A percentile compares a stretch with the other conserved stretches of the same genome.
These are phyloP conservation scores for Sungouiozyma ichnusensis DNA, from an alignment of 805 yeast species.

Conservation along the genomic window DNA sequence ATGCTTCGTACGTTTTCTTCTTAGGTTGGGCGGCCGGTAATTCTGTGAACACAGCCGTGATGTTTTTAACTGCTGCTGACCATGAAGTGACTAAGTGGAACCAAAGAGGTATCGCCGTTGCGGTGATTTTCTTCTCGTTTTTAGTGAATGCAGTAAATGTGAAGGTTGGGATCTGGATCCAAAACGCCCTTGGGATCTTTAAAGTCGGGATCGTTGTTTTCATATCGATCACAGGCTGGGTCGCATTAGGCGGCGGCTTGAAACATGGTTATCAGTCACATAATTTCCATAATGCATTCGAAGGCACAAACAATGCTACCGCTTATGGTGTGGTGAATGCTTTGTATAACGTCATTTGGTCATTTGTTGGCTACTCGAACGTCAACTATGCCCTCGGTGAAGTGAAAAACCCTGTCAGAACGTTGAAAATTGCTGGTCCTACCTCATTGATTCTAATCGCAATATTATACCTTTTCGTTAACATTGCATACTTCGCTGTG, in stretches of 20 bases:
- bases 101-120: conserved; percentile 67
- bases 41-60: conserved; percentile 71
- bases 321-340: conserved; percentile 69
- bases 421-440: conserved; percentile 68
- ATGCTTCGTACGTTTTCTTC: conserved; percentile 61
- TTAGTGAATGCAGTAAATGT: conserved; percentile 50
- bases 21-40: conserved; percentile 84
- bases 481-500: conserved; percentile 74
- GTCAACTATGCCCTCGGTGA: conserved; percentile 79
- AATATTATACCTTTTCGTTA: conserved; percentile 61
- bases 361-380: conserved; percentile 73
- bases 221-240: conserved; percentile 74
- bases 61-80: conserved; percentile 64
- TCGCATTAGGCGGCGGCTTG: conserved; percentile 65
- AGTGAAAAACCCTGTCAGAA: conserved; percentile 59
- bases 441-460: conserved; percentile 50
- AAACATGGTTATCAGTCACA: conserved; percentile 42
- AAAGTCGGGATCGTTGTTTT: conserved; percentile 62
- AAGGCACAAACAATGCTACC: conserved; percentile 40
- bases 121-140: conserved; percentile 61
- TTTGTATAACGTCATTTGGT: conserved; percentile 74
- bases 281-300: conserved; percentile 51
- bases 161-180: conserved; percentile 56
- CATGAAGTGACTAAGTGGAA: conserved; percentile 62
- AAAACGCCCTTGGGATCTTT: conserved; percentile 57